Conservation (phyloP, 176 grass and related monocot species). For the Rhynchospora breviuscula region DNA sequence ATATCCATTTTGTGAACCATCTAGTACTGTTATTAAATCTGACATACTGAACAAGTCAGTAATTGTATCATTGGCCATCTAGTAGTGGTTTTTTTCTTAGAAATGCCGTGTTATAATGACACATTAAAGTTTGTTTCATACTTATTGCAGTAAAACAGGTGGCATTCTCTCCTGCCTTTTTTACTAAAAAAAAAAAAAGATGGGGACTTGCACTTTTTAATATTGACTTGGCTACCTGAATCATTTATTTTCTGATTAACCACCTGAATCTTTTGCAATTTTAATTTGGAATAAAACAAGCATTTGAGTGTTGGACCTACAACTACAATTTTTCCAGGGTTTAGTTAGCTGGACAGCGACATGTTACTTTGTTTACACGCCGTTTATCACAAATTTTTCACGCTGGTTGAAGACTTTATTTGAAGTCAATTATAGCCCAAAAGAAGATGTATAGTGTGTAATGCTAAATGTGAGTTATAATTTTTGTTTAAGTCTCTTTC, state of each 20-base stretch:
- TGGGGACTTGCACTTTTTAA: background rate
- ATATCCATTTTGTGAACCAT: background rate
- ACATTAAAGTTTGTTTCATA: too few species aligned
- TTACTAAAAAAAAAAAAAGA: background rate
- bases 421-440: background rate
- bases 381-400: conserved; percentile 76
- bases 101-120: too few species aligned
- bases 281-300: background rate
- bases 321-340: conserved; percentile 43
- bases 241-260: background rate
- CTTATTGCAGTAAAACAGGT: too few species aligned
- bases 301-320: background rate
- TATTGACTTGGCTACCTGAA: background rate
- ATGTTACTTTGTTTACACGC: conserved; percentile 88
- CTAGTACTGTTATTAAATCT: background rate
- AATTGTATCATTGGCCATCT: background rate
- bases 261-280: background rate
- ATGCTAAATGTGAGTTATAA: background rate
- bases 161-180: background rate
- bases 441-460: conserved; percentile 5
- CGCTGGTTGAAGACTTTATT: conserved; percentile 44
- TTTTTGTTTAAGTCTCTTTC: background rate
- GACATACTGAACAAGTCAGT: background rate
- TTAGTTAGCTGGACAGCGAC: conserved; percentile 85
- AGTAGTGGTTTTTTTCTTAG: too few species aligned